These are phyloP conservation scores for Quercus parvula DNA, from an alignment of 306 rosid genomes.

Conservation along the genomic window DNA sequence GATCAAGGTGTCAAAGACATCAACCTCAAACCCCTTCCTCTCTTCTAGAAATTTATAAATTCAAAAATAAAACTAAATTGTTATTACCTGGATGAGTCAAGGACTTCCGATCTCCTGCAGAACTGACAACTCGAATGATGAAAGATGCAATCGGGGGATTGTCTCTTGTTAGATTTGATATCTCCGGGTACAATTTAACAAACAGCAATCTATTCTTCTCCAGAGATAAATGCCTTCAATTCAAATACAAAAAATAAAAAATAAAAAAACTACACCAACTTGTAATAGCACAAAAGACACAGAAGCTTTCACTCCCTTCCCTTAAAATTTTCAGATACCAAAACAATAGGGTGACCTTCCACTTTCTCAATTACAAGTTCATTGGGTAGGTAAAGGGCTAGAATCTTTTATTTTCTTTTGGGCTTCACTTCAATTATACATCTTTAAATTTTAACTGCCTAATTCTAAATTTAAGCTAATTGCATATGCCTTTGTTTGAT, in stretches of 20 bases:
- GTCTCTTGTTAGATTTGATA: constrained; percentile 76
- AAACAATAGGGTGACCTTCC: background rate
- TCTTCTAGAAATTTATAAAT: background rate
- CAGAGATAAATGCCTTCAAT: constrained; percentile 86
- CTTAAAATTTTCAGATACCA: constrained; percentile 2
- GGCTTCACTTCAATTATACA: background rate
- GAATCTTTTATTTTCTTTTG: background rate
- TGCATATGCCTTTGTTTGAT: background rate
- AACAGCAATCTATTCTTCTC: constrained; percentile 80
- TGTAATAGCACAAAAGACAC: background rate
- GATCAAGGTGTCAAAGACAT: background rate
- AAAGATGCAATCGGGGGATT: constrained; percentile 95
- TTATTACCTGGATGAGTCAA: constrained; percentile 77
- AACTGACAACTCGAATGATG: constrained; percentile 65
- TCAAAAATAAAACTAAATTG: background rate
- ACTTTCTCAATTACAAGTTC: background rate
- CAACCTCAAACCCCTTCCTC: background rate
- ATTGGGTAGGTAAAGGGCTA: background rate
- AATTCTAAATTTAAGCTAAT: background rate
- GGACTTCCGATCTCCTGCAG: constrained; percentile 75
- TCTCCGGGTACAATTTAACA: constrained; percentile 80
- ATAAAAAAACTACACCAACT: background rate
- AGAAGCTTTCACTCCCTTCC: background rate
- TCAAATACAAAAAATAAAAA: background rate
- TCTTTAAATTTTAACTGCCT: background rate